phyloP scores from a whole-genome alignment of 2,329 filamentous ascomycete genomes.

The Elsinoe australis region DNA sequence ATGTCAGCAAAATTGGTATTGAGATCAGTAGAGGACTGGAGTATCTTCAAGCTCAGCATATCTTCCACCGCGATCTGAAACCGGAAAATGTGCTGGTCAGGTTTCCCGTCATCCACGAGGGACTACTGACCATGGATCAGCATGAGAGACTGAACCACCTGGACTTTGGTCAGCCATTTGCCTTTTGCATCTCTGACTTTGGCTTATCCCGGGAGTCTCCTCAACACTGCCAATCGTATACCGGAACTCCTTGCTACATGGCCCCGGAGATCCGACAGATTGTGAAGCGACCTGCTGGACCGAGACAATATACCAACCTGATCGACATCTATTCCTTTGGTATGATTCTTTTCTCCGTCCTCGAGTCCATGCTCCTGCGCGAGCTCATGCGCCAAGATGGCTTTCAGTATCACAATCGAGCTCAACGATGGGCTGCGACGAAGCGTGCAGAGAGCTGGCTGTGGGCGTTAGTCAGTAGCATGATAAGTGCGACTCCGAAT shows the following conservation, averaged over 20 bases:
- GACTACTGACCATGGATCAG: not conserved
- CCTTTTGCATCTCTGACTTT: not conserved
- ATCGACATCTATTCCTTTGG: not conserved
- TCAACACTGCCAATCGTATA: not conserved
- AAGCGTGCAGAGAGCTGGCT: too few species aligned
- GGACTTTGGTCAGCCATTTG: not conserved
- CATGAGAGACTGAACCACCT: not conserved
- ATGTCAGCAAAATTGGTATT: not conserved
- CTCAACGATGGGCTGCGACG: too few species aligned
- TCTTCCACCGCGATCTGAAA: constrained; percentile 1
- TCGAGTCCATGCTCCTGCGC: too few species aligned
- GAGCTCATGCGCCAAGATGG: too few species aligned
- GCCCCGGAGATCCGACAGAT: not conserved
- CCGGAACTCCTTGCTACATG: not conserved
- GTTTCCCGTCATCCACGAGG: not conserved
- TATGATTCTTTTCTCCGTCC: not conserved
- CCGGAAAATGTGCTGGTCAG: not conserved
- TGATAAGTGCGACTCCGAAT: not conserved
- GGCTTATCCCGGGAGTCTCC: not conserved
- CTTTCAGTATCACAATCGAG: too few species aligned
- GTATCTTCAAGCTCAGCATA: not conserved
- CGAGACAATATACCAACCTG: not conserved
- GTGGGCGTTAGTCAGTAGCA: not conserved
- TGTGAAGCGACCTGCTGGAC: not conserved
- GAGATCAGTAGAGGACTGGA: not conserved